Percentiles rank a stretch among this genome's conserved stretches.
Conservation (phyloP, 2,329 filamentous ascomycete genomes). For the Curvularia sp. region DNA sequence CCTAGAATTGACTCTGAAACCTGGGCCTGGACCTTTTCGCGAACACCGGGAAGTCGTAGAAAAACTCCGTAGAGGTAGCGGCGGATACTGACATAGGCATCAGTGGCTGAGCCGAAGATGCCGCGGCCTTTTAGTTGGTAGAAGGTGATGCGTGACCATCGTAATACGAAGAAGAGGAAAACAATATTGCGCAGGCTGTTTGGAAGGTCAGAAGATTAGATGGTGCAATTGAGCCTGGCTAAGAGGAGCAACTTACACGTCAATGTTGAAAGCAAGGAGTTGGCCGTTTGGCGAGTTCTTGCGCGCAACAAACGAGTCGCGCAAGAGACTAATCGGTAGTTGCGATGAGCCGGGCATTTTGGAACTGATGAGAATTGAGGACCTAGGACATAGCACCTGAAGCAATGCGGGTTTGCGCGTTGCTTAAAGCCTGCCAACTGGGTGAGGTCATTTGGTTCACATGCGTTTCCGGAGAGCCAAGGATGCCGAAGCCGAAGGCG, state of each 20-base stretch:
- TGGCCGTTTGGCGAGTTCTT: conserved; percentile 62
- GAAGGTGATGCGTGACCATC: conserved; percentile 79
- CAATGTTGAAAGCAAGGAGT: conserved; percentile 68
- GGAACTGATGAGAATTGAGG: neutral
- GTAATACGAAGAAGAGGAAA: conserved; percentile 85
- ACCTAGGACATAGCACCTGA: neutral
- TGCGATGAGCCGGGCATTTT: conserved; percentile 66
- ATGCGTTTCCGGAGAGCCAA: conserved; percentile 12
- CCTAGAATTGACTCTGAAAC: conserved; percentile 80
- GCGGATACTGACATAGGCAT: conserved; percentile 74
- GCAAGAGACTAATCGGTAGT: conserved; percentile 70
- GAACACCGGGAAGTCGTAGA: conserved; percentile 84
- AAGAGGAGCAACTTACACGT: conserved; percentile 63
- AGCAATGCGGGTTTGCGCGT: neutral
- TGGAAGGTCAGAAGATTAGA: conserved; percentile 1
- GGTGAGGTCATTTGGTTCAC: conserved; percentile 14
- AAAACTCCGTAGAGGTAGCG: conserved; percentile 84
- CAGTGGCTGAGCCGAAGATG: conserved; percentile 75
- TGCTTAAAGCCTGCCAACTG: conserved; percentile 15
- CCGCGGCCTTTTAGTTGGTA: conserved; percentile 91
- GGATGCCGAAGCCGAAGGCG: conserved; percentile 8
- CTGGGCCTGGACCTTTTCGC: conserved; percentile 83
- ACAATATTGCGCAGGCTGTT: conserved; percentile 78
- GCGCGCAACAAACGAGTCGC: conserved; percentile 70
- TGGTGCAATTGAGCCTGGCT: no score